These are phyloP conservation scores for Endocladia muricata DNA, from an alignment of 31 red algal species.

Conservation along the genomic window DNA sequence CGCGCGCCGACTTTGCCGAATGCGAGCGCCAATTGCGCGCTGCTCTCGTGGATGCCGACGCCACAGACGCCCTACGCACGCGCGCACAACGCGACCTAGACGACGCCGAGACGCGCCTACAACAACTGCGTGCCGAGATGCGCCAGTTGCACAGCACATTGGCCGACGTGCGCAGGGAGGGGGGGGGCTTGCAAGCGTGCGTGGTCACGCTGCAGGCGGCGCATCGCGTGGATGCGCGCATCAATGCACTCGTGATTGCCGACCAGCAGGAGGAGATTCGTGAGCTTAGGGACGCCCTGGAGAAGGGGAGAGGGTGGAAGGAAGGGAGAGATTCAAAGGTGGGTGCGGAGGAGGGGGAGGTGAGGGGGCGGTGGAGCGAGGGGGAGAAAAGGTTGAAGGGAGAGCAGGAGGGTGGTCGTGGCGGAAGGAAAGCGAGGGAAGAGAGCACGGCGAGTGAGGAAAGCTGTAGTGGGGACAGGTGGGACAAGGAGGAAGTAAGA, in stretches of 20 bases:
- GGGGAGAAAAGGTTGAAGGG: not conserved
- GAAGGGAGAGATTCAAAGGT: constrained; percentile 3
- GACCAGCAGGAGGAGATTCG: constrained; percentile 46
- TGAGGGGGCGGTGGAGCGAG: not conserved
- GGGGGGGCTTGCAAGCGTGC: constrained; percentile 30
- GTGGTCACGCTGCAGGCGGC: constrained; percentile 31
- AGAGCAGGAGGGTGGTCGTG: not conserved
- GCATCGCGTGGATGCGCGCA: constrained; percentile 23
- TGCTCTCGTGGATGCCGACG: not conserved
- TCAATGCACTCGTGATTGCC: constrained; percentile 36
- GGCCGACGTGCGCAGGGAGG: not conserved
- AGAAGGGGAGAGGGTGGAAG: constrained; percentile 3
- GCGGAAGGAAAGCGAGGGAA: not conserved
- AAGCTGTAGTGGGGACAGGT: not conserved
- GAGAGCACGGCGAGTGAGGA: not conserved
- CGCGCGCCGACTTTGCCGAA: not conserved
- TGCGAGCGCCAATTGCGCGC: not conserved
- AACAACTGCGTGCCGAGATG: not conserved
- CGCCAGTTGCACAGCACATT: not conserved
- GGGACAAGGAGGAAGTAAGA: not conserved
- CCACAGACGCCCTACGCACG: not conserved
- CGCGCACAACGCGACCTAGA: not conserved
- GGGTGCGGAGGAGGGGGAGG: not conserved
- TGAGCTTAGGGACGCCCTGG: constrained; percentile 10
- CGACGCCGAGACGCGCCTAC: not conserved